Base-by-base conservation (phyloP, 2,329 filamentous ascomycete species). In the Paecilomyces sp. region DNA sequence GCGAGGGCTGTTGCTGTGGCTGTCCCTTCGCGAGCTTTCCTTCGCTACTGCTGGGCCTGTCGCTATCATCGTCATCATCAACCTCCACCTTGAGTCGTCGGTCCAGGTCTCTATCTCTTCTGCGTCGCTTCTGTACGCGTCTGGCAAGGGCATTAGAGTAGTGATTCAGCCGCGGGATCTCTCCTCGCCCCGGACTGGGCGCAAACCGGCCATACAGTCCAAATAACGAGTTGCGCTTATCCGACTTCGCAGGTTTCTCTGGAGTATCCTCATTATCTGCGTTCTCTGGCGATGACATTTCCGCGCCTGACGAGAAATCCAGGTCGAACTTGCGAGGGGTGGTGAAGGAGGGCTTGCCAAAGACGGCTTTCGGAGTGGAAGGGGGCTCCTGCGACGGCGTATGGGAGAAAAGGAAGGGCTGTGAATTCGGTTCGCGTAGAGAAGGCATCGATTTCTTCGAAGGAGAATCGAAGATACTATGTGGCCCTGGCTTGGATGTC, bases 141-240 rank as follows among this genome's bases (percentile, higher is more conserved):
- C 74, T 71, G 13, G 72, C 72, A 22, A 80, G 69, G 2, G 76
- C 75, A 62, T 81, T 79, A 9, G 75, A 76, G 58, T 78, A 77
- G 63, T 79, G 79, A 3, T 71, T 74, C 60, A 79, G 74, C 41
- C 83, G 79, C 2, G 80, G 75, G 56, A 90, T 83, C 65, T 90
- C 87, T 53, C 88, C 88, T 64, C 84, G 82, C 1, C 88, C 88
- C 0, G 88, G 75, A 56, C 76, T 79, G 0, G 76, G 73, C n/a
- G 73, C 74, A 57, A 77, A 79, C 54, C 72, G 74, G 28, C 74
- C 75, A 55, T 76, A 79, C 57, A 79, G 69, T 54, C 72, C 72
- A 58, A 74, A 77, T 8, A 76, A 63, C 15, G 73, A 77, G 60
- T 74, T 77, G 25, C 74, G 69, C 61, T 75, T 74, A 28, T 68